These are phyloP conservation scores for Misopates orontium DNA, from an alignment of 257 asterid species.

Conservation along the genomic window DNA sequence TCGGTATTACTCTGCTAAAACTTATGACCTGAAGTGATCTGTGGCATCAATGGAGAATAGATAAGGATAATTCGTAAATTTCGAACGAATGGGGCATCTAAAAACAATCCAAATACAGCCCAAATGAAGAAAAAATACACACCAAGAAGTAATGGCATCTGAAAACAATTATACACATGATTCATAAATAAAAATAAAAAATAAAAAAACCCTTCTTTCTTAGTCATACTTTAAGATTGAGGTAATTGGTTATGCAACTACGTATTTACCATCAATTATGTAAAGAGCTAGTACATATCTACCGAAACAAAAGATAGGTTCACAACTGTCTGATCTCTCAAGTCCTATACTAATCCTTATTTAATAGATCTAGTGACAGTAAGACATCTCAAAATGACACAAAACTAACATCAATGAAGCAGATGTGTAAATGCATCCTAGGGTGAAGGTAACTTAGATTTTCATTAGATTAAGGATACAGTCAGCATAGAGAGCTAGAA, in stretches of 20 bases:
- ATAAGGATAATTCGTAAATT: constrained; percentile 21
- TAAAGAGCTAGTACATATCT: not conserved
- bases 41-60: constrained; percentile 18
- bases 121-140: not conserved
- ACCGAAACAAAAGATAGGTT: not conserved
- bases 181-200: no score
- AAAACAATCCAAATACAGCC: not conserved
- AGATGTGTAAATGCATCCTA: not conserved
- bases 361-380: not conserved
- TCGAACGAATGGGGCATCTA: not conserved
- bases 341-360: not conserved
- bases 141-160: not conserved
- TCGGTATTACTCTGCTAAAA: constrained; percentile 14
- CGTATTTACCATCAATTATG: not conserved
- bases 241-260: not conserved
- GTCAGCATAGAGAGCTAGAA: not conserved
- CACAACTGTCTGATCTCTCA: constrained; percentile 6
- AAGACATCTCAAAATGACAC: not conserved
- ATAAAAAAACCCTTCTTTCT: not conserved
- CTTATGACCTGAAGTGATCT: constrained; percentile 30
- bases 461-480: not conserved
- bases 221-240: not conserved
- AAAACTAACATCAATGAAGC: not conserved
- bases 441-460: not conserved
- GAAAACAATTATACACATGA: not conserved